Evolutionary conservation across 371 early-diverging fungal species (phyloP), one percentile per base, ranked within the genome.

Genomic region (Cladochytrium tenue): DNA sequence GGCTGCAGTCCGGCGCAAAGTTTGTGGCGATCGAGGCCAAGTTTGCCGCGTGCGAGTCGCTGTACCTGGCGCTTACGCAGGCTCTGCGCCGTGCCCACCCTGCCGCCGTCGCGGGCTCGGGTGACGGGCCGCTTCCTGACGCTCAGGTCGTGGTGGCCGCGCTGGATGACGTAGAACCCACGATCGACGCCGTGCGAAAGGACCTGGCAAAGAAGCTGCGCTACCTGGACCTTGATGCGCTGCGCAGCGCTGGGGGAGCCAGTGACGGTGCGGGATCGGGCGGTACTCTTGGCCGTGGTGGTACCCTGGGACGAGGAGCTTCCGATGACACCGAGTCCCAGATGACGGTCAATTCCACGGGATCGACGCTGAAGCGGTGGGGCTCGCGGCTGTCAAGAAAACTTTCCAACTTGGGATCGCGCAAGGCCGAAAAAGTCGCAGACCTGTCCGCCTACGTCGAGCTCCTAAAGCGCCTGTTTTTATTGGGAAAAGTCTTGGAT

Each of bases 1-100:
- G 88, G 88, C 74, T 72, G 43, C 86, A 85, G 65, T 70, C 80
- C 3, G 80, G 77, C 53, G 78, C 83, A 3, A 77, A 79, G 35
- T 67, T 85, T 31, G 69, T 79, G 2, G 81, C 82, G 2, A 67
- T 84, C 36, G 88, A 88, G 55, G 63, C 79, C 60, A 88, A 88
- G 72, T 63, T 79, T 5, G 73, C 79, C 1, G 83, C 84, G 1
- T 85, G 84, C 65, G 81, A 84, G 56, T 65, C 66, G 0, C 36
- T 84, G 13, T 53, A 43, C 26, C 5, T 64, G 26, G 32, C 64
- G 25, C 32, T 64, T 3, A 56, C 7, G 43, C 7, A 7, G 20
- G 7, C 13, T 20, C 43, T 7, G 13, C 43, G 43, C 7, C 13
- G 43, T 13, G 43, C 20, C 20, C 20, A 43, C 20, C 13, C 13